These are phyloP conservation scores for Tuber indicum DNA, from an alignment of 495 filamentous ascomycete species.

Conservation along the genomic window DNA sequence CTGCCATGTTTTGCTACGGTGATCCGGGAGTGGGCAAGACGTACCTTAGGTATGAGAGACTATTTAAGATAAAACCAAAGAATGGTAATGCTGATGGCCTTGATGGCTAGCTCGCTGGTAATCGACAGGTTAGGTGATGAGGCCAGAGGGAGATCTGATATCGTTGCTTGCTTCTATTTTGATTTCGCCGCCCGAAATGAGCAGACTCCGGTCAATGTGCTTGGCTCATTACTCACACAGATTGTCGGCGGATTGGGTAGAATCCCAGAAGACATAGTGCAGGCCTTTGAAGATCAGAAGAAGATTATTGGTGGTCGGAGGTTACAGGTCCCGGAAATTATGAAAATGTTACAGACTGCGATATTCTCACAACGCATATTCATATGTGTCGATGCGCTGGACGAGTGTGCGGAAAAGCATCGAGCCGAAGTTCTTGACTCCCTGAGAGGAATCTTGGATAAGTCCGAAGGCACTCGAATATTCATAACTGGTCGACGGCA, in stretches of 20 bases:
- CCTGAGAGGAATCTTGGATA: neutral
- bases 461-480: neutral
- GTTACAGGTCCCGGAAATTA: neutral
- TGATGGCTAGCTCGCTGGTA: neutral
- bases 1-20: neutral
- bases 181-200: neutral
- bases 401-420: neutral
- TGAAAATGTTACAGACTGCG: neutral
- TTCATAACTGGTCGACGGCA: neutral
- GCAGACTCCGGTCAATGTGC: neutral
- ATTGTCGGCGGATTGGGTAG: neutral
- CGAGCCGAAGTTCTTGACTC: neutral
- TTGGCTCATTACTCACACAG: neutral
- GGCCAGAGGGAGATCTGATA: neutral
- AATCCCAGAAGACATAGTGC: neutral
- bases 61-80: neutral
- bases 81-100: neutral
- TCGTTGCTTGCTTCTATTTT: neutral
- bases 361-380: neutral
- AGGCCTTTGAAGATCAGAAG: neutral
- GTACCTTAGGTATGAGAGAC: neutral
- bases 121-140: neutral
- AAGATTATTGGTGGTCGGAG: neutral
- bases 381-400: neutral
- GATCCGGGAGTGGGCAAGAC: neutral